These are phyloP conservation scores for Canariomyces notabilis DNA, from an alignment of 2,329 filamentous ascomycete genomes.

Conservation along the genomic window DNA sequence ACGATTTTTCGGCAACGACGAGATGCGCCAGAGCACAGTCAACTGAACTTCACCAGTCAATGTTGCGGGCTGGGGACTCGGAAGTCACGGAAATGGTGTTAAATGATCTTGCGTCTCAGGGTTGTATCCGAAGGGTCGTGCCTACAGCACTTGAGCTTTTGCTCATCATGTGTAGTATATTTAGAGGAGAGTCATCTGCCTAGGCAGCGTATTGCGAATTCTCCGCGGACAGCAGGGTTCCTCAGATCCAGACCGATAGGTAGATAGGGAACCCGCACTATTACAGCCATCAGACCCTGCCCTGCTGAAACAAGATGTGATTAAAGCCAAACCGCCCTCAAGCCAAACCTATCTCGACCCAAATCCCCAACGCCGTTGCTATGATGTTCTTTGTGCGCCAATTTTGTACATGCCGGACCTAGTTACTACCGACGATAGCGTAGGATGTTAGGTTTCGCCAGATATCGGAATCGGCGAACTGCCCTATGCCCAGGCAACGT, in stretches of 20 bases:
- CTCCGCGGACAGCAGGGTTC: background rate
- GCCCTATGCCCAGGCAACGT: too few relatives aligned
- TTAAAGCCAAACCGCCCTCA: constrained; percentile 7
- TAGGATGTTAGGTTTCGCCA: background rate
- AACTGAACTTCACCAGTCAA: background rate
- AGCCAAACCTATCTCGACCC: constrained; percentile 4
- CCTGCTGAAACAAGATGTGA: background rate
- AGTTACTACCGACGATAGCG: background rate
- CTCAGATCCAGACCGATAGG: background rate
- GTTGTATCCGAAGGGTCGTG: background rate
- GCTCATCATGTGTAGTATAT: constrained; percentile 4
- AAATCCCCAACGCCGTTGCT: constrained; percentile 21
- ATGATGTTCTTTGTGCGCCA: constrained; percentile 12
- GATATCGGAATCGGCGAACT: background rate
- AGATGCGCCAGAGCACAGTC: too few relatives aligned
- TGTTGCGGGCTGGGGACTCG: background rate
- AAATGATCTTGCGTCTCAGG: too few relatives aligned
- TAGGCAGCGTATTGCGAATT: background rate
- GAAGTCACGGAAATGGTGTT: too few relatives aligned
- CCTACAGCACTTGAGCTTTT: background rate
- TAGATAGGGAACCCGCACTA: background rate
- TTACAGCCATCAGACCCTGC: constrained; percentile 5
- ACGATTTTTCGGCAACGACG: background rate
- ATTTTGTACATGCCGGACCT: constrained; percentile 16
- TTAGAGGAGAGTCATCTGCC: constrained; percentile 13